Percentiles rank a stretch among this genome's conserved stretches.
These are phyloP conservation scores for Ceratocystis variospora DNA, from an alignment of 2,329 filamentous ascomycete species.

Conservation along the genomic window DNA sequence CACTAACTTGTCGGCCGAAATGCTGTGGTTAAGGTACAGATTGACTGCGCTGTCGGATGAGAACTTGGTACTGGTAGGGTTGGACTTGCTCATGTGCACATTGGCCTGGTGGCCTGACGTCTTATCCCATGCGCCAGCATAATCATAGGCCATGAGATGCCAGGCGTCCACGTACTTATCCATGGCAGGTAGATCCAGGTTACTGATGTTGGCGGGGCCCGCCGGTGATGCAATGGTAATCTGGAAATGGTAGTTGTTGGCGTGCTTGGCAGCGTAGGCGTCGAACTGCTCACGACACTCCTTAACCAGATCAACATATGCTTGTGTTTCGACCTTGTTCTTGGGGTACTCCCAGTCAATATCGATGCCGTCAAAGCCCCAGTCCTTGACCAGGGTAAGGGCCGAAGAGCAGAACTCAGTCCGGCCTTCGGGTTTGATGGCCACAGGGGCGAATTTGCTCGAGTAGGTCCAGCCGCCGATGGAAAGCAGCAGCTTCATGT, in stretches of 20 bases:
- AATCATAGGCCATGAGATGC: slow-evolving; percentile 57
- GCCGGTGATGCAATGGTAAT: slow-evolving; percentile 40
- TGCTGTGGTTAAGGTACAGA: slow-evolving; percentile 40
- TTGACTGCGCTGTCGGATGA: slow-evolving; percentile 51
- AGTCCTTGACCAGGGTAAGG: slow-evolving; percentile 55
- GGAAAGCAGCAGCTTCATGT: slow-evolving; percentile 65
- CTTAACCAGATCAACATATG: slow-evolving; percentile 32
- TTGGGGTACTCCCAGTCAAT: slow-evolving; percentile 44
- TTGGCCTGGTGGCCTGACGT: slow-evolving; percentile 57
- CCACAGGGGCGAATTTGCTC: slow-evolving; percentile 50
- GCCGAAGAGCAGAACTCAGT: slow-evolving; percentile 53
- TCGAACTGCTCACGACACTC: slow-evolving; percentile 34
- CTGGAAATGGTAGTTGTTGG: slow-evolving; percentile 34
- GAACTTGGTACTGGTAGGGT: slow-evolving; percentile 50
- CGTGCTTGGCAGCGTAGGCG: slow-evolving; percentile 28
- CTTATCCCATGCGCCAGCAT: slow-evolving; percentile 52
- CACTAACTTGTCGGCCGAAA: slow-evolving; percentile 53
- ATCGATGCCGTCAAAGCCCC: slow-evolving; percentile 44
- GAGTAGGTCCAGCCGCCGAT: slow-evolving; percentile 75
- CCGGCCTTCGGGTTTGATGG: slow-evolving; percentile 47
- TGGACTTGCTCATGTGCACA: slow-evolving; percentile 30
- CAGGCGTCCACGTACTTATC: slow-evolving; percentile 44
- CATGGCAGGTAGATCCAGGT: slow-evolving; percentile 41
- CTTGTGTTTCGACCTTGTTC: slow-evolving; percentile 28
- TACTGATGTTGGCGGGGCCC: slow-evolving; percentile 35